Percentiles rank a stretch among this genome's conserved stretches.
Conservation (phyloP, 2,329 filamentous ascomycete genomes). For the Aspergillus chevalieri region DNA sequence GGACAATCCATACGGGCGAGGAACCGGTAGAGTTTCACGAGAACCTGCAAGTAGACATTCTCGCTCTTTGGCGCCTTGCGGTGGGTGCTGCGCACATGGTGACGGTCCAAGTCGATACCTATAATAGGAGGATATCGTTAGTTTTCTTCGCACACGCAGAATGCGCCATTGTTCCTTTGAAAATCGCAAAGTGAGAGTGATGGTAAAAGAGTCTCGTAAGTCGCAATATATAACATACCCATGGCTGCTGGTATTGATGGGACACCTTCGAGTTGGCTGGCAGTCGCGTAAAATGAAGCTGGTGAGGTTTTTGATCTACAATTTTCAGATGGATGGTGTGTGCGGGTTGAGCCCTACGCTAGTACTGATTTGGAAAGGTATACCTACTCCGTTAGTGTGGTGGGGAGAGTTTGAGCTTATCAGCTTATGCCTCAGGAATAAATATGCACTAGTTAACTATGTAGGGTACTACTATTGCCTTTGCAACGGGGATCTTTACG, state of each 20-base stretch:
- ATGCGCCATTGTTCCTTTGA: not conserved
- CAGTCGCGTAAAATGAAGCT: slow-evolving; percentile 34
- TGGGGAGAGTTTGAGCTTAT: not conserved
- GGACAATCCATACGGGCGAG: slow-evolving; percentile 62
- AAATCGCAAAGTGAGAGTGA: not conserved
- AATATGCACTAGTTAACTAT: not conserved
- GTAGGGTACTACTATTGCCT: too few species aligned
- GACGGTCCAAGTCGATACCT: slow-evolving; percentile 55
- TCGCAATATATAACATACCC: slow-evolving; percentile 28
- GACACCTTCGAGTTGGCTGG: slow-evolving; percentile 35
- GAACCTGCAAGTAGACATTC: slow-evolving; percentile 94
- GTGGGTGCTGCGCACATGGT: slow-evolving; percentile 64
- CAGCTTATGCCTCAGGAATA: not conserved
- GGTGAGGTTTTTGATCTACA: slow-evolving; percentile 33
- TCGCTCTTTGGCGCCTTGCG: slow-evolving; percentile 95
- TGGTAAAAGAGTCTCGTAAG: not conserved
- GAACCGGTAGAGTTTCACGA: slow-evolving; percentile 98
- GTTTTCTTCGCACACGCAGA: not conserved
- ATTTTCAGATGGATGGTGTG: slow-evolving; percentile 37
- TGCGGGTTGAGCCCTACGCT: slow-evolving; percentile 43
- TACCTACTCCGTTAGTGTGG: slow-evolving; percentile 4
- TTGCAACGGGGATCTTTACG: too few species aligned
- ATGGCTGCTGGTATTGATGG: slow-evolving; percentile 39
- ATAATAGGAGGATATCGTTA: slow-evolving; percentile 13
- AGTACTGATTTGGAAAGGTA: slow-evolving; percentile 17